These are phyloP conservation scores for Trypanosoma platydactyli DNA, from an alignment of 208 protist genomes.

Conservation along the genomic window DNA sequence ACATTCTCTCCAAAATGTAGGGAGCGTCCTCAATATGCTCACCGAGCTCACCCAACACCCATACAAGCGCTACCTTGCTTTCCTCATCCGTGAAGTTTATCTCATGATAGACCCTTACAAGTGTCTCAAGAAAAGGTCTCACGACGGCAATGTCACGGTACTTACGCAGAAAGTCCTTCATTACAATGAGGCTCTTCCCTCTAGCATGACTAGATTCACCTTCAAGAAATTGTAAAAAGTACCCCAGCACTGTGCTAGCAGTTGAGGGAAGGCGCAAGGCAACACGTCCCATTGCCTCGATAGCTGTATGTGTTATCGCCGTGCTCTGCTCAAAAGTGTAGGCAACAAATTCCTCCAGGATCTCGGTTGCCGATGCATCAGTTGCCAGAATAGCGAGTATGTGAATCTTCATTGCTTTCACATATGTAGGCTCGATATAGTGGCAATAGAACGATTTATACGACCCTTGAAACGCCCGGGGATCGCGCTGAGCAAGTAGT, in stretches of 20 bases:
- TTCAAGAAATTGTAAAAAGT: constrained; percentile 69
- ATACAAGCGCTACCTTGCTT: constrained; percentile 67
- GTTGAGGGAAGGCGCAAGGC: constrained; percentile 31
- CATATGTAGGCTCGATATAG: constrained; percentile 78
- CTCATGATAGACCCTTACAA: constrained; percentile 45
- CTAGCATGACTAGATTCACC: constrained; percentile 50
- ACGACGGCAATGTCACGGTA: constrained; percentile 54
- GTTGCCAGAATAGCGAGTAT: constrained; percentile 64
- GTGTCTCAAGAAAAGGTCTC: constrained; percentile 42
- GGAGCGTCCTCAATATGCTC: constrained; percentile 87
- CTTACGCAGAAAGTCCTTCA: constrained; percentile 81
- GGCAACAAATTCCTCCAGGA: constrained; percentile 82
- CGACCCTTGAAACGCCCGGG: constrained; percentile 54
- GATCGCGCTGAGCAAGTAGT: constrained; percentile 62
- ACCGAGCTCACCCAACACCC: constrained; percentile 91
- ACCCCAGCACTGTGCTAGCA: constrained; percentile 25
- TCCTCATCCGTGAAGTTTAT: constrained; percentile 54
- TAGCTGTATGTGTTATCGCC: constrained; percentile 23
- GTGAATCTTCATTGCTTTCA: constrained; percentile 87
- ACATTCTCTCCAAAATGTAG: constrained; percentile 90
- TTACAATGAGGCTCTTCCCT: constrained; percentile 56
- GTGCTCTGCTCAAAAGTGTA: constrained; percentile 40
- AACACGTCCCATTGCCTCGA: constrained; percentile 41
- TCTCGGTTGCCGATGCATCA: constrained; percentile 41
- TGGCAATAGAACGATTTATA: constrained; percentile 67